Evolutionary conservation across 306 rosid genomes (phyloP).

Genomic region (Sicyos edulis): DNA sequence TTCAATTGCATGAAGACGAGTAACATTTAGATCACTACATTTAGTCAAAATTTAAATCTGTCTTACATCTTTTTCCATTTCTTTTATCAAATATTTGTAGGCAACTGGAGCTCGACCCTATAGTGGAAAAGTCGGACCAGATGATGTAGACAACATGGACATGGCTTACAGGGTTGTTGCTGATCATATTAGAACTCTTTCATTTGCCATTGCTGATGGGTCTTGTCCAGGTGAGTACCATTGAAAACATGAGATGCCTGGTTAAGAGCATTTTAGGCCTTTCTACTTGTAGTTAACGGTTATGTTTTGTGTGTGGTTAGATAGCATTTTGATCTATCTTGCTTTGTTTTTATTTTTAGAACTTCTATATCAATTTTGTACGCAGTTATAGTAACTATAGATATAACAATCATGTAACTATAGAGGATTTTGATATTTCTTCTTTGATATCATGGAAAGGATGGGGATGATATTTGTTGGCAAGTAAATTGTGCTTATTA

Average conservation of each 20-base stretch:
- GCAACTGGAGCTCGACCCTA: slow-evolving; percentile 85
- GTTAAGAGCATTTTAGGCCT: background rate
- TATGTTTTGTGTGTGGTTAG: background rate
- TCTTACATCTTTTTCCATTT: background rate
- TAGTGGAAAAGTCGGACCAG: slow-evolving; percentile 80
- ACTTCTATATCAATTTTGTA: background rate
- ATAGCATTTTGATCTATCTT: background rate
- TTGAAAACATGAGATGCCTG: slow-evolving; percentile 7
- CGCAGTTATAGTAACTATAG: background rate
- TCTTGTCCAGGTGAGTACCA: slow-evolving; percentile 75
- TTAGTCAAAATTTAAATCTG: background rate
- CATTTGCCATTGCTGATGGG: slow-evolving; percentile 96
- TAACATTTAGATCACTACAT: background rate
- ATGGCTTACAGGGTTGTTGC: slow-evolving; percentile 90
- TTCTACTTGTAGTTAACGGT: slow-evolving; percentile 14
- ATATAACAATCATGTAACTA: too few relatives aligned
- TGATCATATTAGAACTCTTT: slow-evolving; percentile 57
- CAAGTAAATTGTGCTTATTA: too few relatives aligned
- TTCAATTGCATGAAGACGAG: too few relatives aligned
- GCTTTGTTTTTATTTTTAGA: background rate
- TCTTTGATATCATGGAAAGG: background rate
- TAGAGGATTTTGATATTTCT: background rate
- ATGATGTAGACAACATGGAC: slow-evolving; percentile 77
- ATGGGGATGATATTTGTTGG: too few relatives aligned
- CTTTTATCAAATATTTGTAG: slow-evolving; percentile 33